A percentile compares a stretch with the other conserved stretches of the same genome.
phyloP scores from a whole-genome alignment of 2,329 filamentous ascomycete species.

The Epichloe sibirici region DNA sequence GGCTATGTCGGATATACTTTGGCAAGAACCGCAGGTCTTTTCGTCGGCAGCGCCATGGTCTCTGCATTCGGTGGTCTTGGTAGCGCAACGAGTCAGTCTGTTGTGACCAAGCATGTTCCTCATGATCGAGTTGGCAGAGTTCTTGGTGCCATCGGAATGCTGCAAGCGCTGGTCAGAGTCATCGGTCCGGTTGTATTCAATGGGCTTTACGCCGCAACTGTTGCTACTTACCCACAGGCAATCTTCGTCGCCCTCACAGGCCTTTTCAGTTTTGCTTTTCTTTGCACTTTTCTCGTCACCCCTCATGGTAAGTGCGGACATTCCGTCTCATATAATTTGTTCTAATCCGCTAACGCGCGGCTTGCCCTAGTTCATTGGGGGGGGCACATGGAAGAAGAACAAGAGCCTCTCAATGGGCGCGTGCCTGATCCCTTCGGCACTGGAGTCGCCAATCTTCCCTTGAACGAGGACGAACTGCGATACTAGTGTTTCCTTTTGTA shows the following conservation, averaged over 20 bases:
- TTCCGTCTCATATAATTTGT: neutral
- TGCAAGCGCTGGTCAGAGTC: conserved; percentile 73
- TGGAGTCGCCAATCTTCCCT: conserved; percentile 8
- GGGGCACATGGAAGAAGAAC: conserved; percentile 13
- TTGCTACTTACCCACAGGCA: conserved; percentile 64
- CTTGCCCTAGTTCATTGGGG: conserved; percentile 21
- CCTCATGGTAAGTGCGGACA: conserved; percentile 53
- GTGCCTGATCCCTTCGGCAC: conserved; percentile 6
- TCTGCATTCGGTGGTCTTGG: conserved; percentile 75
- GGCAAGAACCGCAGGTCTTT: conserved; percentile 46
- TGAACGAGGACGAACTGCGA: conserved; percentile 18
- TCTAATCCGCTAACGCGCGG: neutral
- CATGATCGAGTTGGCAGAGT: conserved; percentile 70
- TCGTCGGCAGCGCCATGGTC: conserved; percentile 59
- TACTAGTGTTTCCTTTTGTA: conserved; percentile 7
- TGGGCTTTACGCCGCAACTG: conserved; percentile 71
- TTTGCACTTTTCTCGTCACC: conserved; percentile 57
- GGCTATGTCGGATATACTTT: conserved; percentile 68
- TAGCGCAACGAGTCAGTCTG: conserved; percentile 70
- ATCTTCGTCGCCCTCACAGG: conserved; percentile 65
- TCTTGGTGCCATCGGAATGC: conserved; percentile 74
- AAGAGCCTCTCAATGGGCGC: conserved; percentile 10
- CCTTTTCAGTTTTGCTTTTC: conserved; percentile 54
- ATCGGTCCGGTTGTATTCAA: conserved; percentile 76
- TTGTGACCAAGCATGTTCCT: conserved; percentile 84